These are phyloP conservation scores for Cladophialophora carrionii DNA, from an alignment of 2,329 filamentous ascomycete genomes.

Conservation along the genomic window DNA sequence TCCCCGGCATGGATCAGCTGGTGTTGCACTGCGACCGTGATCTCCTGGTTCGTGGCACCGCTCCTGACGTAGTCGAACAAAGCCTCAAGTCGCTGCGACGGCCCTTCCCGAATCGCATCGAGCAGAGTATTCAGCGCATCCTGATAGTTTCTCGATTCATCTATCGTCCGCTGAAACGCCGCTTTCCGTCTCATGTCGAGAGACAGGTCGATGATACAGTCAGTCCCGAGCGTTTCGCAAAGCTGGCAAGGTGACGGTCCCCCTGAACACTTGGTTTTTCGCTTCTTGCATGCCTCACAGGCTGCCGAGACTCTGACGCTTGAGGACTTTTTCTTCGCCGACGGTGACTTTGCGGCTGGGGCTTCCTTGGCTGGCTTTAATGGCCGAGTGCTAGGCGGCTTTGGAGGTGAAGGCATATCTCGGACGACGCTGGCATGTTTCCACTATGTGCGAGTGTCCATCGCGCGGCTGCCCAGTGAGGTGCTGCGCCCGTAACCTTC, in stretches of 20 bases:
- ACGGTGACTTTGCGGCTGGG: conserved; percentile 15
- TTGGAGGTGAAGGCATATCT: conserved; percentile 25
- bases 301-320: conserved; percentile 31
- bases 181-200: conserved; percentile 35
- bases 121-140: conserved; percentile 28
- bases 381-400: conserved; percentile 14
- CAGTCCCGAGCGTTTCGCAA: conserved; percentile 29
- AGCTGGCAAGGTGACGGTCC: conserved; percentile 35
- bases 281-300: conserved; percentile 36
- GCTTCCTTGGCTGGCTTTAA: conserved; percentile 30
- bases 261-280: conserved; percentile 35
- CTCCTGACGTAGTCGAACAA: conserved; percentile 20
- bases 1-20: conserved; percentile 13
- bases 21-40: conserved; percentile 16
- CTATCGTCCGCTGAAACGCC: conserved; percentile 31
- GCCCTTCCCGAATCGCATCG: conserved; percentile 26
- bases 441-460: not conserved
- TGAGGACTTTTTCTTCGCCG: conserved; percentile 19
- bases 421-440: conserved; percentile 8
- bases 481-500: not conserved
- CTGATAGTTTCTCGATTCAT: conserved; percentile 33
- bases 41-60: conserved; percentile 22
- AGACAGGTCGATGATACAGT: conserved; percentile 35
- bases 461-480: not conserved
- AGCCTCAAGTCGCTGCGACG: conserved; percentile 23